A percentile compares a stretch with the other conserved stretches of the same genome.
phyloP scores from a whole-genome alignment of 306 rosid species.

The Lupinus albus region DNA sequence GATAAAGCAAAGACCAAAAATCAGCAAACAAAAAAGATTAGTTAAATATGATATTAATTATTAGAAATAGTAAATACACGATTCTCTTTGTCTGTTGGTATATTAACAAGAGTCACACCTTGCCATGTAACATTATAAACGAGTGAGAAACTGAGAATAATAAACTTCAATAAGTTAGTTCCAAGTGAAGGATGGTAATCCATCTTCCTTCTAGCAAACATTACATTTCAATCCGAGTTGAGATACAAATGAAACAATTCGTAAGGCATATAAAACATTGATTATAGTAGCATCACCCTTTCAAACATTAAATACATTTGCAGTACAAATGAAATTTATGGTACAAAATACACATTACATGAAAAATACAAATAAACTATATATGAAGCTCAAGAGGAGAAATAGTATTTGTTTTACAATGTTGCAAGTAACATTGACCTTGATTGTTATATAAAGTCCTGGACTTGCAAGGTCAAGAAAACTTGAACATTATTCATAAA shows the following conservation, averaged over 20 bases:
- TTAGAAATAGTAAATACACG: too few relatives aligned
- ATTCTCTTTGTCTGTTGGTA: too few relatives aligned
- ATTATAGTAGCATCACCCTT: neutral
- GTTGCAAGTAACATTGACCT: conserved; percentile 1
- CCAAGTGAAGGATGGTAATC: too few relatives aligned
- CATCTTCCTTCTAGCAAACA: too few relatives aligned
- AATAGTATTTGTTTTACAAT: neutral
- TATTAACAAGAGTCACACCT: too few relatives aligned
- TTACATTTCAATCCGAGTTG: too few relatives aligned
- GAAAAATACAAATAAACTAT: neutral
- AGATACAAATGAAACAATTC: neutral
- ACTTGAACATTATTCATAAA: conserved; percentile 53
- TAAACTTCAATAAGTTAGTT: too few relatives aligned
- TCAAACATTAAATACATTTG: neutral
- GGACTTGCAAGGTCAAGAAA: conserved; percentile 99
- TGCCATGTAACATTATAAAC: too few relatives aligned
- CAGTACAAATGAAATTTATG: neutral
- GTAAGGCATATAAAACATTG: conserved; percentile 16
- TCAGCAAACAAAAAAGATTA: too few relatives aligned
- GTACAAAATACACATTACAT: conserved; percentile 20
- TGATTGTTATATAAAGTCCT: neutral
- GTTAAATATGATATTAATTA: too few relatives aligned
- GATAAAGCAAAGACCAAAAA: too few relatives aligned
- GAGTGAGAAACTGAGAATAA: too few relatives aligned
- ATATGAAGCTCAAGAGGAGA: conserved; percentile 46